Conservation (phyloP, 257 asterid genomes). For the Paraleonurus japonicus region DNA sequence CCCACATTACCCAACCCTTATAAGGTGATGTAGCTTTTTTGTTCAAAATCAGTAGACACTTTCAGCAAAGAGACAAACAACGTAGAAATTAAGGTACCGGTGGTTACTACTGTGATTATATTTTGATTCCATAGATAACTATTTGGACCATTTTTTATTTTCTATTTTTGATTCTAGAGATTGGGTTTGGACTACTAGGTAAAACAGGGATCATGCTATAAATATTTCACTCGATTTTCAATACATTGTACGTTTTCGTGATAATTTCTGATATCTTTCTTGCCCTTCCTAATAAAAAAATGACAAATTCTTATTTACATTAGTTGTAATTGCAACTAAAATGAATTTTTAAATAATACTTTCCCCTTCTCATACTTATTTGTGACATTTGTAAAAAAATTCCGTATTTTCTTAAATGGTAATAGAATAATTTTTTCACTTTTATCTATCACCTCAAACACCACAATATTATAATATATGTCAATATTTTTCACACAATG, state of each 20-base stretch:
- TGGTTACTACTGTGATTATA: constrained; percentile 28
- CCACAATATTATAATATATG: too few species aligned
- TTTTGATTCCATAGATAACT: constrained; percentile 22
- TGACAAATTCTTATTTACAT: too few species aligned
- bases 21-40: not conserved
- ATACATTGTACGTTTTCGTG: not conserved
- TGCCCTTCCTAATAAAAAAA: too few species aligned
- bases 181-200: not conserved
- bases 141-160: not conserved
- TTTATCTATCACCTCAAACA: too few species aligned
- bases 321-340: too few species aligned
- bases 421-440: too few species aligned
- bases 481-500: too few species aligned
- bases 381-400: too few species aligned
- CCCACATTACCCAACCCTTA: constrained; percentile 9
- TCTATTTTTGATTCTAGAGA: not conserved
- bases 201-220: not conserved
- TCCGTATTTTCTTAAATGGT: too few species aligned
- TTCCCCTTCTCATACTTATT: too few species aligned
- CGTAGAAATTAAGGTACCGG: constrained; percentile 25
- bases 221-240: not conserved
- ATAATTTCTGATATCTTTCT: not conserved
- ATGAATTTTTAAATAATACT: too few species aligned
- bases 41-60: constrained; percentile 1
- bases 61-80: constrained; percentile 26